Base-by-base conservation (phyloP, 2,329 filamentous ascomycete genomes). In the Rhynchosporium secalis region DNA sequence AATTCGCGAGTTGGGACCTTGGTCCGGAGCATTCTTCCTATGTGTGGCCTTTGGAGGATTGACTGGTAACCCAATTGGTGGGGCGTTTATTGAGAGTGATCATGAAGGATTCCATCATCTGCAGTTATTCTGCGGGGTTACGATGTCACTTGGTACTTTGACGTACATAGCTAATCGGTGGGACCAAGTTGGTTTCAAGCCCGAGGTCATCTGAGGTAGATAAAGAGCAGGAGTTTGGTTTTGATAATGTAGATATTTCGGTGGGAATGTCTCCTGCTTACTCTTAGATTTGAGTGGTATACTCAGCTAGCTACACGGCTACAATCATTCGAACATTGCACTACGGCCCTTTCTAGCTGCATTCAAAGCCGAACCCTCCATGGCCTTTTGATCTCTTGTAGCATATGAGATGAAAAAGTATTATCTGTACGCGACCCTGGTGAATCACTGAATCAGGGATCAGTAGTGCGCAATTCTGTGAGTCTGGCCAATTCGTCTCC, bases 51-150 rank as follows among this genome's bases (percentile, higher is more conserved):
- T 92, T 38, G 88, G 86, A 3, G 86, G 85, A 1, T 76, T 93
- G 56, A 85, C 85, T 0, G 86, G 88, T 0, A 85, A 81, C 51
- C 89, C 89, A 0, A 88, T 91, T 68, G 87, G 81, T 1, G 88
- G 88, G 6, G 85, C 84, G 10, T 78, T 89, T 31, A 77, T 88
- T 7, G 72, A 72, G 13, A 74, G 75, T 3, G 79, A 83, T 67
- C 64, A 80, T 48, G 86, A 85, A 3, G 83, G 83, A 2, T 74
- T 68, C 43, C 36, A 60, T 33, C 67, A 72, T 54, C 69, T 90
- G 65, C 86, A 90, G 75, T 76, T 90, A 2, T 91, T 90, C 71
- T 82, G 82, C 54, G 88, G 88, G 1, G 74, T 84, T 15, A 75
- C 81, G 62, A 78, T 83, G 72, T 52, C 78, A 33, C 75, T 70